Conservation (phyloP, 352 stramenopile genomes). For the Plasmopara muralis region DNA sequence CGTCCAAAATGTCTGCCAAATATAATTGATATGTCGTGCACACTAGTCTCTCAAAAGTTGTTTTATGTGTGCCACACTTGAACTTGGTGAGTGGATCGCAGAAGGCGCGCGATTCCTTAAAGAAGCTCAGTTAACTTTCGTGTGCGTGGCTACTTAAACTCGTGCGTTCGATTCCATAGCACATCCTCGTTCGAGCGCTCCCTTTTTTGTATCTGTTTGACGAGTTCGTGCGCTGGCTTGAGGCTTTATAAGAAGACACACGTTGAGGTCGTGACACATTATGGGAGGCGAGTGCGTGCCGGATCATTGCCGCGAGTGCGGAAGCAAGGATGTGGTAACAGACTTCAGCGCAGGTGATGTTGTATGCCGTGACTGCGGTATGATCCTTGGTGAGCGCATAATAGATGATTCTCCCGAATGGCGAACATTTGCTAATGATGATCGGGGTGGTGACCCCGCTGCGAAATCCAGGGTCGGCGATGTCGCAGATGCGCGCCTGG, state of each 20-base stretch:
- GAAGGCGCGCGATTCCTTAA: conserved; percentile 7
- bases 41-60: too few species aligned
- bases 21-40: neutral
- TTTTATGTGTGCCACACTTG: neutral
- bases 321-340: conserved; percentile 71
- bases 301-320: conserved; percentile 56
- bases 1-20: neutral
- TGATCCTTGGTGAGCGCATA: conserved; percentile 84
- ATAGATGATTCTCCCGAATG: conserved; percentile 85
- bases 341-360: conserved; percentile 76
- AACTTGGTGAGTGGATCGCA: conserved; percentile 28
- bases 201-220: neutral
- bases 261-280: neutral
- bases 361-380: conserved; percentile 72
- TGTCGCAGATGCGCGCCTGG: conserved; percentile 48
- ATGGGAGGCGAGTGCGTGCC: conserved; percentile 65
- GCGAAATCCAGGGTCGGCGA: conserved; percentile 79
- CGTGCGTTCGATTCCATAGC: conserved; percentile 8
- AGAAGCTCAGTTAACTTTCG: too few species aligned
- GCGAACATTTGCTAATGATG: conserved; percentile 85
- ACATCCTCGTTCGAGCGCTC: neutral
- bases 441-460: conserved; percentile 68
- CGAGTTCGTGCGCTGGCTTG: neutral
- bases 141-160: neutral
- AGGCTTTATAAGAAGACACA: conserved; percentile 1